Evolutionary conservation across 2,329 filamentous ascomycete species (phyloP).

Genomic region (Venturia nashicola): DNA sequence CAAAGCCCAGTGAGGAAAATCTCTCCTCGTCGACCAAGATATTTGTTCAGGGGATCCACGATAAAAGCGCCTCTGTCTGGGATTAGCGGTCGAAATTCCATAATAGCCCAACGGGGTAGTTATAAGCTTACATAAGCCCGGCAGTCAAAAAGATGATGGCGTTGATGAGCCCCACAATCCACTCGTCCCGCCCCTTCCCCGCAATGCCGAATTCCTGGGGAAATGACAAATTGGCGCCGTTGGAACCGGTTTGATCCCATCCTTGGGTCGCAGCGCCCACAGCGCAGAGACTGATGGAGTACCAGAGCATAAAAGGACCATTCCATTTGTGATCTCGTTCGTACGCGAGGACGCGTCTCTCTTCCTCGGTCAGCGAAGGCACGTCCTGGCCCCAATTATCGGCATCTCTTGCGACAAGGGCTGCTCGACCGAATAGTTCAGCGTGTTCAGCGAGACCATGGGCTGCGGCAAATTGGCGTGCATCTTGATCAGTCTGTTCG

Average conservation of each 20-base stretch:
- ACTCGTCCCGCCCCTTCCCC: slow-evolving; percentile 2
- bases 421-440: slow-evolving; percentile 24
- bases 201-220: slow-evolving; percentile 10
- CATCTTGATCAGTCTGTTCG: slow-evolving; percentile 22
- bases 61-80: slow-evolving; percentile 18
- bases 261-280: slow-evolving; percentile 6
- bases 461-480: slow-evolving; percentile 20
- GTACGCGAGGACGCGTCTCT: slow-evolving; percentile 9
- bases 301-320: slow-evolving; percentile 7
- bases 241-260: slow-evolving; percentile 10
- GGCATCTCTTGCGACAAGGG: slow-evolving; percentile 36
- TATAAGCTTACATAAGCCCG: slow-evolving; percentile 22
- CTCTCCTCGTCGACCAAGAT: slow-evolving; percentile 23
- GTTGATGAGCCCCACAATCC: slow-evolving; percentile 11
- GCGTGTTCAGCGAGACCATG: slow-evolving; percentile 25
- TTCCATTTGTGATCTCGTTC: slow-evolving; percentile 11
- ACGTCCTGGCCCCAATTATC: slow-evolving; percentile 12
- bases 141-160: slow-evolving; percentile 26
- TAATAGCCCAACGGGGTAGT: background rate
- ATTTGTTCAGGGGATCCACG: slow-evolving; percentile 26
- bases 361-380: slow-evolving; percentile 11
- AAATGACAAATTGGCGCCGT: slow-evolving; percentile 8
- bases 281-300: slow-evolving; percentile 5
- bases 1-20: slow-evolving; percentile 25
- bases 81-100: background rate